Conservation (phyloP, 345 rosid genomes). For the Rhodomyrtus tomentosa region DNA sequence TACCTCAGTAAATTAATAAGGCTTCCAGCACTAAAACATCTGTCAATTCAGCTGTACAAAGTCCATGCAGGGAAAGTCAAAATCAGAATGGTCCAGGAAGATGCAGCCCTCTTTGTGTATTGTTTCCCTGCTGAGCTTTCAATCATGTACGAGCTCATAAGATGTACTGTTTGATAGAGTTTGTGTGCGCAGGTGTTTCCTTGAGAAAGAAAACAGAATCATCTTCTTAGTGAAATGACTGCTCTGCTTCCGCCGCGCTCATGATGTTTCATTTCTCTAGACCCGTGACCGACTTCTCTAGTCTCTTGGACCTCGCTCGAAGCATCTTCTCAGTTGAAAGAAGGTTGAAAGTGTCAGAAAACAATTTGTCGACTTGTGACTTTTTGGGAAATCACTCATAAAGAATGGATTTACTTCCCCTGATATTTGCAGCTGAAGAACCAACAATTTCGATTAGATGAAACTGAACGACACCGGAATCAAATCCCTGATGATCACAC, state of each 20-base stretch:
- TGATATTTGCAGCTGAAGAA: not conserved
- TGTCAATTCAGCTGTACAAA: not conserved
- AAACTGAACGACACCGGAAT: conserved; percentile 18
- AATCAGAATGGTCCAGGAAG: not conserved
- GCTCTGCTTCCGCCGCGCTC: not conserved
- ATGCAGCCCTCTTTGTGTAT: not conserved
- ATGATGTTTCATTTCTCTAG: not conserved
- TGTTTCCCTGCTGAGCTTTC: not conserved
- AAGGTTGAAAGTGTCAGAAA: not conserved
- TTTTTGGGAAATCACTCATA: not conserved
- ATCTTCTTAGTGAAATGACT: not conserved
- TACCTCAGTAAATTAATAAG: not conserved
- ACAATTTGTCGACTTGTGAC: not conserved
- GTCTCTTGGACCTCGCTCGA: not conserved
- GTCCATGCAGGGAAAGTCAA: not conserved
- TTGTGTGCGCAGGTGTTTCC: not conserved
- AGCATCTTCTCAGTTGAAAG: not conserved
- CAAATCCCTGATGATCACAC: conserved; percentile 8
- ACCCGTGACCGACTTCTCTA: not conserved
- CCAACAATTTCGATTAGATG: conserved; percentile 25
- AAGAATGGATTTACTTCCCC: not conserved
- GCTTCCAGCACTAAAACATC: not conserved
- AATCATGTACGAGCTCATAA: not conserved
- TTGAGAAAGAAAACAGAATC: not conserved
- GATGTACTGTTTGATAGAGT: not conserved